Percentiles rank a stretch among this genome's conserved stretches.
phyloP scores from a whole-genome alignment of 805 yeast species.

The Candida suzukii region DNA sequence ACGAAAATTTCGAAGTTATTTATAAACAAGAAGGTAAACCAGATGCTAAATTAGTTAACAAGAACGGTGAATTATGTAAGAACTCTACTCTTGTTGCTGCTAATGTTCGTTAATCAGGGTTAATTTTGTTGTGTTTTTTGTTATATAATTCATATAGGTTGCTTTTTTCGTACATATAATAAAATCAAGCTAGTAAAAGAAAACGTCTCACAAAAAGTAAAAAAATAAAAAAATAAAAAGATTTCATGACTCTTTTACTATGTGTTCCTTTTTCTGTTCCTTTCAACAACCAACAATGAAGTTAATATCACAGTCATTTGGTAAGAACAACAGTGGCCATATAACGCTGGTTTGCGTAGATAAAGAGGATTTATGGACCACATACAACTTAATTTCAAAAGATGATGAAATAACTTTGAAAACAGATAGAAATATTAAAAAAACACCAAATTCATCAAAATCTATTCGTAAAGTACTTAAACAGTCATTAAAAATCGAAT shows the following conservation, averaged over 20 bases:
- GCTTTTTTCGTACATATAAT: too few species aligned
- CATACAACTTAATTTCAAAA: constrained; percentile 71
- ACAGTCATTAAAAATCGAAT: constrained; percentile 55
- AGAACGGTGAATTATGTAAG: constrained; percentile 71
- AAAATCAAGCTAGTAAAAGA: too few species aligned
- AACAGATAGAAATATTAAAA: constrained; percentile 59
- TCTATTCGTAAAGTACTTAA: constrained; percentile 51
- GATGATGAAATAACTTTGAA: constrained; percentile 69
- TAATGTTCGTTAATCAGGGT: constrained; percentile 53
- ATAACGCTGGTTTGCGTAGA: constrained; percentile 75
- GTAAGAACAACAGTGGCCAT: constrained; percentile 56
- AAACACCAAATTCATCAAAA: constrained; percentile 19
- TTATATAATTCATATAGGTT: too few species aligned
- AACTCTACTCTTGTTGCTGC: constrained; percentile 70
- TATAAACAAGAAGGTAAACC: constrained; percentile 75
- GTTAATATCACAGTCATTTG: constrained; percentile 39
- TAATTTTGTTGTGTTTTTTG: background rate
- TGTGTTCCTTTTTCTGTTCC: too few species aligned
- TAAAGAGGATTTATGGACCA: constrained; percentile 84
- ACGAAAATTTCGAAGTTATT: constrained; percentile 66
- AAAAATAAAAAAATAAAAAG: too few species aligned
- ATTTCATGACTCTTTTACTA: too few species aligned
- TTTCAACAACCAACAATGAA: constrained; percentile 48
- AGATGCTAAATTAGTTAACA: constrained; percentile 67
- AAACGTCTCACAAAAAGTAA: too few species aligned